Conservation (phyloP, 768 basidiomycete species). For the Termitomyces sp. region DNA sequence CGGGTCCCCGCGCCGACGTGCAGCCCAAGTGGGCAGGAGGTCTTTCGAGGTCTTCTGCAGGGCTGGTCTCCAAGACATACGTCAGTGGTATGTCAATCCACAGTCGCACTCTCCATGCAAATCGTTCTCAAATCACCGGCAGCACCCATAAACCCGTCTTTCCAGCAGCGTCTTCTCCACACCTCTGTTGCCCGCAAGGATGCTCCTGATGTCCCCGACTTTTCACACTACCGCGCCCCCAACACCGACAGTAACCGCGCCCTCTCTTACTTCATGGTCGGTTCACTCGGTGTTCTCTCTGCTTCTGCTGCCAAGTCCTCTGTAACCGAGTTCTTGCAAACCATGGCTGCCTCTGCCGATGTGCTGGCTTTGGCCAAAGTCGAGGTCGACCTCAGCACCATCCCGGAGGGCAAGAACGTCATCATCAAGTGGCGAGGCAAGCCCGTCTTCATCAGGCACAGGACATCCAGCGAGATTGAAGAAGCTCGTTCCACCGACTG, state of each 20-base stretch:
- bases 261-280: constrained; percentile 86
- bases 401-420: constrained; percentile 97
- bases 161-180: constrained; percentile 71
- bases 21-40: constrained; percentile 63
- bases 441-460: constrained; percentile 98
- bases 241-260: constrained; percentile 65
- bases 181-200: constrained; percentile 66
- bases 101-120: constrained; percentile 4
- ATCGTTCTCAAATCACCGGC: constrained; percentile 8
- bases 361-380: constrained; percentile 98
- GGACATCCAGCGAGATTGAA: constrained; percentile 85
- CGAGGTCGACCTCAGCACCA: constrained; percentile 83
- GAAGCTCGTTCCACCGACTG: constrained; percentile 85
- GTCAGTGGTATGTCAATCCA: constrained; percentile 45
- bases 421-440: constrained; percentile 99
- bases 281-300: constrained; percentile 87
- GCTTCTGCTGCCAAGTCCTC: constrained; percentile 93
- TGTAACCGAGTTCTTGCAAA: constrained; percentile 89
- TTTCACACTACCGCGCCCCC: constrained; percentile 70
- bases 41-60: constrained; percentile 40
- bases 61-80: constrained; percentile 62
- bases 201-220: constrained; percentile 86
- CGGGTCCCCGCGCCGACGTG: constrained; percentile 53
- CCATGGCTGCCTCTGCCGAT: constrained; percentile 96
- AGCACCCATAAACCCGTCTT: constrained; percentile 50